Evolutionary conservation across 139 green algal genomes (phyloP), one percentile per base, ranked within the genome.

Genomic region (Ulvella scutata): DNA sequence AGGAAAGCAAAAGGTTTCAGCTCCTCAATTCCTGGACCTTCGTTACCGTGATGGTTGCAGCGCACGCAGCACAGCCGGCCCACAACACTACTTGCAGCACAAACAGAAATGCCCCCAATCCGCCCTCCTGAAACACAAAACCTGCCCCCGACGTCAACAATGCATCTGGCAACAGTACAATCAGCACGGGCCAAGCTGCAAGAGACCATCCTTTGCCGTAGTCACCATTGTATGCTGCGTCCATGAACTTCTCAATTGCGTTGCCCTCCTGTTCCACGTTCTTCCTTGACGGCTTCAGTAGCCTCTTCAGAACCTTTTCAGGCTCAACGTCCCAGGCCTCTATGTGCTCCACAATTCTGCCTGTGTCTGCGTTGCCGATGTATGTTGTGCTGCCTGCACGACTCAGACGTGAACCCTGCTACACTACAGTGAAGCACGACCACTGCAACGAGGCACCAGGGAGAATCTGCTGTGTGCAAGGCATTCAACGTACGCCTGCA

Each of bases 301-400:
- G 72, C 10, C 36, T 33, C 72, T 37, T 60, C 37, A 75, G 17
- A 3, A 75, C 72, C 31, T 43, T n/a, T 17, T 38, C 10, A 13
- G 39, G 38, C 37, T 75, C 17, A 4, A 38, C 72, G 37, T 75
- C 72, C 72, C 72, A 75, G 29, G 36, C 39, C 3, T 75, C 72
- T 21, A 75, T 75, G 72, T 75, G 72, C 35, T 59, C 20, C 72
- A 75, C 72, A n/a, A 75, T 28, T 4, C 9, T 17, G 36, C 72
- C 72, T 13, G 72, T 60, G 4, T 23, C 7, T 23, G 31, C 34
- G 29, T 43, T 38, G 6, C 38, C 36, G 37, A 60, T 37, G 72
- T 75, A 43, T 37, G 38, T 75, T n/a, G 72, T 75, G 72, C 72
- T 44, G 35, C 72, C 72, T 43, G 51, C 51, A 67, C 20, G n/a